These are phyloP conservation scores for Uronychia setigera DNA, from an alignment of 73 alveolate species.

Conservation along the genomic window DNA sequence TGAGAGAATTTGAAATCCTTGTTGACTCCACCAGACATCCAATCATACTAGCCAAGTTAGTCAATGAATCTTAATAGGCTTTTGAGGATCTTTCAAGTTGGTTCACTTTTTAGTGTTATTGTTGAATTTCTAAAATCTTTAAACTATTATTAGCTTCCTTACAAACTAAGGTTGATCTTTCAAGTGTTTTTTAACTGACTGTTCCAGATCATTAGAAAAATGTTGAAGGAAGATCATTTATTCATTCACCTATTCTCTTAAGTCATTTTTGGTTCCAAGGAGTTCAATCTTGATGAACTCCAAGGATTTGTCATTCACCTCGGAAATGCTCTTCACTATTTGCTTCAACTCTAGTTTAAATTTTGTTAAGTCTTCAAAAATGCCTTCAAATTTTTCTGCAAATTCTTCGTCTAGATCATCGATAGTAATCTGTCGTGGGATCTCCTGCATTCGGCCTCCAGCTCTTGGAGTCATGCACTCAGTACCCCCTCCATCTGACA, in stretches of 20 bases:
- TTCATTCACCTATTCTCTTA: constrained; percentile 10
- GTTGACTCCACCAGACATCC: not conserved
- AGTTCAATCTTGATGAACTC: constrained; percentile 21
- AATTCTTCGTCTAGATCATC: constrained; percentile 27
- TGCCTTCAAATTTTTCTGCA: constrained; percentile 6
- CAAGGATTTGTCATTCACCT: constrained; percentile 6
- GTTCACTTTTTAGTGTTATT: not conserved
- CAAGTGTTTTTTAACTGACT: not conserved
- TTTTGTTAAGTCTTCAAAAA: constrained; percentile 7
- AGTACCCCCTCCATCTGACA: not conserved
- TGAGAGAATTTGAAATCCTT: too few species aligned
- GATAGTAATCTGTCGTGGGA: not conserved
- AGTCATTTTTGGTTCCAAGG: constrained; percentile 14
- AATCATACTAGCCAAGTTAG: not conserved
- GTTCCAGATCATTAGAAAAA: constrained; percentile 11
- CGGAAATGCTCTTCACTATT: not conserved
- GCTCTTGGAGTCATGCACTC: not conserved
- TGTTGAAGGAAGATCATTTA: constrained; percentile 2
- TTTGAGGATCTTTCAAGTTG: not conserved
- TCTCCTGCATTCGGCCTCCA: not conserved
- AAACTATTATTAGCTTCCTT: too few species aligned
- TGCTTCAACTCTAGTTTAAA: not conserved
- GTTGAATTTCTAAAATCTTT: not conserved
- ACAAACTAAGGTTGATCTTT: constrained; percentile 9
- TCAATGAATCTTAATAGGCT: not conserved